A percentile compares a stretch with the other conserved stretches of the same genome.
These are phyloP conservation scores for Penicillium arizonense DNA, from an alignment of 495 filamentous ascomycete species.

Conservation along the genomic window DNA sequence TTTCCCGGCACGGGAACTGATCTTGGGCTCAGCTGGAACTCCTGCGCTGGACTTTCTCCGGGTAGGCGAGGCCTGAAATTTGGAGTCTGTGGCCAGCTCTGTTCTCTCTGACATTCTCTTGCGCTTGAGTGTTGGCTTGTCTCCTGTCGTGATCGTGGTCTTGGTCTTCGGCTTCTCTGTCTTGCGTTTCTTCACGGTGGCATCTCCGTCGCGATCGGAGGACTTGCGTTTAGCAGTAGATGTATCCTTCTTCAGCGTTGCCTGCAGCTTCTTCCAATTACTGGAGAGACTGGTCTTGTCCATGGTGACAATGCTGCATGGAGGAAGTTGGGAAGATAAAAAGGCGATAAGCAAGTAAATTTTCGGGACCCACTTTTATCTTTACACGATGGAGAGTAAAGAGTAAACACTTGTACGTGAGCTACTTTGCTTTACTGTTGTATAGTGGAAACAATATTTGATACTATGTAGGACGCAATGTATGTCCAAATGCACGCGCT, in stretches of 20 bases:
- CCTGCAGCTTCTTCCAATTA: slow-evolving; percentile 78
- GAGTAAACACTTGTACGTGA: not conserved
- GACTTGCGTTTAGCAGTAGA: slow-evolving; percentile 36
- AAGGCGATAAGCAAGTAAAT: slow-evolving; percentile 11
- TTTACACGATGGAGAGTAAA: not conserved
- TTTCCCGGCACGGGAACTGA: slow-evolving; percentile 24
- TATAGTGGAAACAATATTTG: not conserved
- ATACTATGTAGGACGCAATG: slow-evolving; percentile 10
- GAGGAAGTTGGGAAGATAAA: slow-evolving; percentile 11
- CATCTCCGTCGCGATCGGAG: slow-evolving; percentile 36
- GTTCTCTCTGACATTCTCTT: slow-evolving; percentile 34
- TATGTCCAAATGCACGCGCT: slow-evolving; percentile 32
- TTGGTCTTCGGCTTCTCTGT: slow-evolving; percentile 21
- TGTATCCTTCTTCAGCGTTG: slow-evolving; percentile 54
- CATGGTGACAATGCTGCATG: slow-evolving; percentile 30
- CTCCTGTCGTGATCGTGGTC: not conserved
- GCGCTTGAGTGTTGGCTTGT: slow-evolving; percentile 19
- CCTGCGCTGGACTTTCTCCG: slow-evolving; percentile 27
- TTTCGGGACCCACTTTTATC: slow-evolving; percentile 12
- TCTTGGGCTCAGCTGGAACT: slow-evolving; percentile 10
- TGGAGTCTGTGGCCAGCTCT: slow-evolving; percentile 10
- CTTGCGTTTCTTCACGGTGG: slow-evolving; percentile 38
- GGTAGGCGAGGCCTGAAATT: slow-evolving; percentile 12
- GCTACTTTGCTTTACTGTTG: not conserved
- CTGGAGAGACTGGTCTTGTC: slow-evolving; percentile 47